Evolutionary conservation across 2,329 filamentous ascomycete species (phyloP), one percentile per base, ranked within the genome.

Genomic region (Pseudogymnoascus sp.): DNA sequence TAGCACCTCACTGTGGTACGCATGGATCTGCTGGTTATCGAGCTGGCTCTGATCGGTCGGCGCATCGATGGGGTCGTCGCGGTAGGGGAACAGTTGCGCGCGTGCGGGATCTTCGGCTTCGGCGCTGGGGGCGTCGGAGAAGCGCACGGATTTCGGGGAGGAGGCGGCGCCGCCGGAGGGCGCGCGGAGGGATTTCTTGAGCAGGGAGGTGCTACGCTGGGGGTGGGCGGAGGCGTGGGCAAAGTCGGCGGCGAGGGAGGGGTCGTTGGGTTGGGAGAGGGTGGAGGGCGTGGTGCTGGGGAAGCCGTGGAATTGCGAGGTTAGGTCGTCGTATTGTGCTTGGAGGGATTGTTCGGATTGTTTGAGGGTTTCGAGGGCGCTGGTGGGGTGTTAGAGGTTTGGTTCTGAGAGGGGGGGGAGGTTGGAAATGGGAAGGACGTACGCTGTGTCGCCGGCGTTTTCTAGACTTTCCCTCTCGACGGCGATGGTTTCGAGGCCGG

Each of bases 11-110:
- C 81, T 78, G 75, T 99, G 94, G 74, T 95, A 92, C 20, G 82
- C 79, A 75, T 97, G 89, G 65, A 97, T 87, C 75, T 97, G 91
- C 72, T 87, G 79, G 74, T 97, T 97, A 71, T 82, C 80, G 70
- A 96, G 79, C 76, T 63, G 75, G 69, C 66, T 71, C 67, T 70
- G 69, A 65, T 71, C 71, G 20, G 66, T 68, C 18, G 65, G 67
- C 3, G 64, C 69, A n/a, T 64, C 64, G 12, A 62, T 66, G 0
- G 87, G 87, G 67, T 91, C 83, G 71, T 93, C 89, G 63, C 84
- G 82, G 75, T 93, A 93, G 32, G 73, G 84, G 70, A 88, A 86
- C 59, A 89, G 78, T 12, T 81, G 78, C 12, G 79, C 77, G 66
- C 86, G 80, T 64, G 79, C 78, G 16, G 78, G 74, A 58, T 78